These are phyloP conservation scores for Petrea volubilis DNA, from an alignment of 257 asterid species.

Conservation along the genomic window DNA sequence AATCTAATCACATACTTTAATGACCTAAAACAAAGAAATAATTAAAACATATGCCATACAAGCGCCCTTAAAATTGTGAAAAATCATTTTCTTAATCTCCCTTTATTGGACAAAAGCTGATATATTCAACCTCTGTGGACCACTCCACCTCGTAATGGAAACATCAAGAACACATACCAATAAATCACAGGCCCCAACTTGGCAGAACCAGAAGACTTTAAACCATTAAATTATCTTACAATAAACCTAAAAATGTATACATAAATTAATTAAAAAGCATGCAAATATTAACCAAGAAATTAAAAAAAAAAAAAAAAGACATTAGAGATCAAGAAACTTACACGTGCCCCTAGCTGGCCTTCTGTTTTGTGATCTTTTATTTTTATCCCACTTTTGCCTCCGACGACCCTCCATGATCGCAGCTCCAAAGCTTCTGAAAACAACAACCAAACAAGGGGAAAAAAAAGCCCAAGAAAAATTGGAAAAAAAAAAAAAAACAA, in stretches of 20 bases:
- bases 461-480: neutral
- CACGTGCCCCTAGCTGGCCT: slow-evolving; percentile 40
- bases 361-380: slow-evolving; percentile 35
- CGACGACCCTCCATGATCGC: slow-evolving; percentile 43
- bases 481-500: neutral
- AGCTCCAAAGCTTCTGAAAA: slow-evolving; percentile 9
- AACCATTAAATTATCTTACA: slow-evolving; percentile 9
- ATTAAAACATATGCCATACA: neutral
- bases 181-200: neutral
- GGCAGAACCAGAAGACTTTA: slow-evolving; percentile 10
- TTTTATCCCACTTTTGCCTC: slow-evolving; percentile 33
- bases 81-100: slow-evolving; percentile 20
- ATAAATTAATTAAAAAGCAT: neutral
- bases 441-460: neutral
- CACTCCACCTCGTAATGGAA: slow-evolving; percentile 21
- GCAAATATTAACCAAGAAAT: neutral
- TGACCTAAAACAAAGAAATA: slow-evolving; percentile 5
- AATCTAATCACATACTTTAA: neutral
- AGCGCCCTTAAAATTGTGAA: neutral
- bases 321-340: slow-evolving; percentile 15
- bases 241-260: neutral
- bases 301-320: neutral
- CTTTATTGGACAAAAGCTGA: slow-evolving; percentile 15
- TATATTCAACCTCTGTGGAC: slow-evolving; percentile 23
- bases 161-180: slow-evolving; percentile 18